phyloP scores from a whole-genome alignment of 768 basidiomycete genomes.

The Macrolepiota dolichaula region DNA sequence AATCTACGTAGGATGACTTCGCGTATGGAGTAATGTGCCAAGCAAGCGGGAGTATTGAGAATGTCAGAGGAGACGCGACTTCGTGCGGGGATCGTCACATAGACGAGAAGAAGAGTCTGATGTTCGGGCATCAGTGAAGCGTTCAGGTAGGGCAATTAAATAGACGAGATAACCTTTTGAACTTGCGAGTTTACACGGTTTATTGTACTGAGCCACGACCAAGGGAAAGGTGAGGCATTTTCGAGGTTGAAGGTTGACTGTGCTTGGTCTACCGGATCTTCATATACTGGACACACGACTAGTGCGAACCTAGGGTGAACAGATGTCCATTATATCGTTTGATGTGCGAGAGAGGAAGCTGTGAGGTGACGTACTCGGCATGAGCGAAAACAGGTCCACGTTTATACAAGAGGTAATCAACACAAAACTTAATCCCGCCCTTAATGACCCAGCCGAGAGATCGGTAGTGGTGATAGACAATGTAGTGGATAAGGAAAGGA shows the following conservation, averaged over 20 bases:
- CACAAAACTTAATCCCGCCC: slow-evolving; percentile 95
- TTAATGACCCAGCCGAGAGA: slow-evolving; percentile 97
- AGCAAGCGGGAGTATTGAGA: slow-evolving; percentile 68
- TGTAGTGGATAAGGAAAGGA: slow-evolving; percentile 88
- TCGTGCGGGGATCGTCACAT: slow-evolving; percentile 87
- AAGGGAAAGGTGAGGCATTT: slow-evolving; percentile 72
- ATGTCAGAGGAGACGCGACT: slow-evolving; percentile 48
- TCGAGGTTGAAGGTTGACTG: slow-evolving; percentile 61
- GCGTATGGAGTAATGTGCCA: slow-evolving; percentile 73
- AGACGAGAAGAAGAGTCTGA: slow-evolving; percentile 86
- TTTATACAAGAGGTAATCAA: slow-evolving; percentile 92
- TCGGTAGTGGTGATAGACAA: slow-evolving; percentile 91
- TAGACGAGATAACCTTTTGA: slow-evolving; percentile 66
- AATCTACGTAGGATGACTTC: slow-evolving; percentile 86
- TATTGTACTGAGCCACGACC: slow-evolving; percentile 96
- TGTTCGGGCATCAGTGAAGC: background rate
- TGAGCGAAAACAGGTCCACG: slow-evolving; percentile 93
- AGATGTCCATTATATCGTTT: background rate
- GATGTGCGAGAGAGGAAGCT: background rate
- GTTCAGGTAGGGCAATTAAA: background rate
- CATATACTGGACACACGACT: slow-evolving; percentile 88
- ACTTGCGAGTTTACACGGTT: slow-evolving; percentile 97
- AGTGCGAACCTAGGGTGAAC: slow-evolving; percentile 69
- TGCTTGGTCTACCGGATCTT: slow-evolving; percentile 70
- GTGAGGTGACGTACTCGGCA: slow-evolving; percentile 69